Conservation (phyloP, 495 filamentous ascomycete species). For the Filosporella fistucella region DNA sequence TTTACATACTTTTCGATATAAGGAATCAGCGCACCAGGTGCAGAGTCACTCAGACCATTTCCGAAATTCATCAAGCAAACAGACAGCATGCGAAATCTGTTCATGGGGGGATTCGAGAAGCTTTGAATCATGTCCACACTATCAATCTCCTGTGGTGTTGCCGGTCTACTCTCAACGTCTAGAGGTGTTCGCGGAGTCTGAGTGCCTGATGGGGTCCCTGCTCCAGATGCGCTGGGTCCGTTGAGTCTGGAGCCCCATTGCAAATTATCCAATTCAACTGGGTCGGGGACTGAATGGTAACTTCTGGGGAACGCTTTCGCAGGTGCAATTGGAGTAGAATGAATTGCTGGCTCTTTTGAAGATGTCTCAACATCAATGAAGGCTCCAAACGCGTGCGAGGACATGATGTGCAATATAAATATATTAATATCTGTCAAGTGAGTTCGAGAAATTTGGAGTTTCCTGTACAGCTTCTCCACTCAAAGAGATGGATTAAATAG, state of each 20-base stretch:
- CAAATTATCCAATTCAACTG: conserved; percentile 30
- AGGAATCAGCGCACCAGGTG: conserved; percentile 69
- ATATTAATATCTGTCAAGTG: neutral
- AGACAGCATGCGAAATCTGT: conserved; percentile 38
- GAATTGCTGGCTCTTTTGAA: neutral
- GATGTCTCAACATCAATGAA: conserved; percentile 23
- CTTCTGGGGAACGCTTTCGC: conserved; percentile 30
- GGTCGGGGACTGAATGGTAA: conserved; percentile 34
- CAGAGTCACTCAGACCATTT: conserved; percentile 58
- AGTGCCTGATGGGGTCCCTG: conserved; percentile 19
- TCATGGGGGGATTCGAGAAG: conserved; percentile 51
- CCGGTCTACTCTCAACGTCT: conserved; percentile 50
- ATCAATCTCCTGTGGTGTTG: conserved; percentile 33
- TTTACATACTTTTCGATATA: conserved; percentile 50
- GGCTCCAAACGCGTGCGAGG: conserved; percentile 20
- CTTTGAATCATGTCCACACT: conserved; percentile 40
- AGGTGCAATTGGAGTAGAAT: conserved; percentile 27
- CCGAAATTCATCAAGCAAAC: conserved; percentile 49
- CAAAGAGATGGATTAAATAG: too few species aligned
- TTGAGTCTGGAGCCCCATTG: conserved; percentile 24
- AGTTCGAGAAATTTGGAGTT: neutral
- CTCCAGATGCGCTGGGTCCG: conserved; percentile 17
- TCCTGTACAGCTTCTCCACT: too few species aligned
- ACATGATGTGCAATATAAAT: conserved; percentile 10
- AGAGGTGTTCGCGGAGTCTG: conserved; percentile 37